These are phyloP conservation scores for Tuber umbilicatum DNA, from an alignment of 495 filamentous ascomycete genomes.

Conservation along the genomic window DNA sequence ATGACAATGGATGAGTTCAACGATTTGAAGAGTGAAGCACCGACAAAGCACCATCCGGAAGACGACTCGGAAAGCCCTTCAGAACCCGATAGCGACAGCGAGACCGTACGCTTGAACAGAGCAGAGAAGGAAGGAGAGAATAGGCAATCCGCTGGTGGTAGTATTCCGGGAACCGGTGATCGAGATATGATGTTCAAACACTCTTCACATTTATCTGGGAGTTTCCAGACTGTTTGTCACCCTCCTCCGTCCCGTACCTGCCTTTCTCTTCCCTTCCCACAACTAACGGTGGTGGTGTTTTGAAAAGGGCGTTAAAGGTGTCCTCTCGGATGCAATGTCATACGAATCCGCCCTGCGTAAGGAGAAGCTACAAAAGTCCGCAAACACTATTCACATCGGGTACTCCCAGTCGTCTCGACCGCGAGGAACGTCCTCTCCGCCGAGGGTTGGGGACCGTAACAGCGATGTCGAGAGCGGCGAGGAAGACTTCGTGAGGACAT, in stretches of 20 bases:
- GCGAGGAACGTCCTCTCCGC: slow-evolving; percentile 15
- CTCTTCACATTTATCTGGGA: slow-evolving; percentile 28
- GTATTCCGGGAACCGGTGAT: slow-evolving; percentile 32
- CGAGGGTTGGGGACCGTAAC: slow-evolving; percentile 31
- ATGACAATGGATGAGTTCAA: slow-evolving; percentile 36
- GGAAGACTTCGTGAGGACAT: slow-evolving; percentile 72
- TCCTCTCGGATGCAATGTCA: slow-evolving; percentile 89
- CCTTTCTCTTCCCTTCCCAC: slow-evolving; percentile 40
- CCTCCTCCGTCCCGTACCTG: slow-evolving; percentile 43
- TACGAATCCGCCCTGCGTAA: slow-evolving; percentile 75
- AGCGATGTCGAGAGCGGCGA: slow-evolving; percentile 60
- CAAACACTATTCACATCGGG: slow-evolving; percentile 19
- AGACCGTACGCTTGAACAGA: slow-evolving; percentile 31
- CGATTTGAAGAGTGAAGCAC: slow-evolving; percentile 30
- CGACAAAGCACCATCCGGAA: slow-evolving; percentile 37
- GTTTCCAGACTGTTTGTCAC: slow-evolving; percentile 40
- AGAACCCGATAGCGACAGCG: slow-evolving; percentile 32
- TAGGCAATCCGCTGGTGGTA: slow-evolving; percentile 12
- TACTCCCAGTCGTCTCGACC: slow-evolving; percentile 21
- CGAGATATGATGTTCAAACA: slow-evolving; percentile 38
- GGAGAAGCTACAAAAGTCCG: slow-evolving; percentile 40
- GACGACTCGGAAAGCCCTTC: slow-evolving; percentile 28
- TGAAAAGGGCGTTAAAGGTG: slow-evolving; percentile 93
- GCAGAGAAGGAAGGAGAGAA: slow-evolving; percentile 43
- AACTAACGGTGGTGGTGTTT: neutral